A percentile compares a stretch with the other conserved stretches of the same genome.
Conservation (phyloP, 2,329 filamentous ascomycete genomes). For the Pseudocercospora ulei region DNA sequence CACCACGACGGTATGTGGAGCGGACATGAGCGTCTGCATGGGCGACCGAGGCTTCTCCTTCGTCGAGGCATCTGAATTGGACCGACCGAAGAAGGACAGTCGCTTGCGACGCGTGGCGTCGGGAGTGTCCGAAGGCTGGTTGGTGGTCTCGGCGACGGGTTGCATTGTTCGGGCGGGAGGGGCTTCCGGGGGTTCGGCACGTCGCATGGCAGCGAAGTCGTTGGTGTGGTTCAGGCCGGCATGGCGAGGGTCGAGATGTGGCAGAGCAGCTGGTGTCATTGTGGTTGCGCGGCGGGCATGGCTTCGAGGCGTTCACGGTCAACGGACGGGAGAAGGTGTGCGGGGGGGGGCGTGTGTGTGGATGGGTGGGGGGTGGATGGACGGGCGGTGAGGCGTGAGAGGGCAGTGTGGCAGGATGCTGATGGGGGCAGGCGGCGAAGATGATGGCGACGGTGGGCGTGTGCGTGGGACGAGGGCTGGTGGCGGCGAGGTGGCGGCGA, state of each 20-base stretch:
- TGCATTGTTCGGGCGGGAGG: conserved; percentile 13
- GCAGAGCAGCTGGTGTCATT: conserved; percentile 14
- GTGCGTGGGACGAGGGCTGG: conserved; percentile 7
- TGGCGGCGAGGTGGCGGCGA: conserved; percentile 7
- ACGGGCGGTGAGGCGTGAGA: no score
- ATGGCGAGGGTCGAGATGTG: conserved; percentile 9
- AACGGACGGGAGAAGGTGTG: conserved; percentile 13
- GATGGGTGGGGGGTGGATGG: no score
- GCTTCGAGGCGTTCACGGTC: conserved; percentile 12
- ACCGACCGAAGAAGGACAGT: conserved; percentile 26
- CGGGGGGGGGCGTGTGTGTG: conserved; percentile 9
- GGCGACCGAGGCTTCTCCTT: conserved; percentile 13
- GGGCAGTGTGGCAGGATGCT: conserved; percentile 14
- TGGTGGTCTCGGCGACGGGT: conserved; percentile 13
- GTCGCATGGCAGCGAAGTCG: conserved; percentile 11
- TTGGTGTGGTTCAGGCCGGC: conserved; percentile 3
- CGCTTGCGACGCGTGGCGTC: conserved; percentile 22
- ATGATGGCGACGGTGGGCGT: conserved; percentile 4
- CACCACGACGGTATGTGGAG: conserved; percentile 1
- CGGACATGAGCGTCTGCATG: conserved; percentile 15
- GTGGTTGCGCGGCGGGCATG: conserved; percentile 15
- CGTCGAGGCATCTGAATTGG: conserved; percentile 21
- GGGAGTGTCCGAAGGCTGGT: conserved; percentile 12
- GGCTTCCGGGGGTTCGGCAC: conserved; percentile 5
- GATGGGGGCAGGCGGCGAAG: conserved; percentile 2